A percentile compares a stretch with the other conserved stretches of the same genome.
These are phyloP conservation scores for Agaricales sp. DNA, from an alignment of 1,284 basidiomycete species.

Conservation along the genomic window DNA sequence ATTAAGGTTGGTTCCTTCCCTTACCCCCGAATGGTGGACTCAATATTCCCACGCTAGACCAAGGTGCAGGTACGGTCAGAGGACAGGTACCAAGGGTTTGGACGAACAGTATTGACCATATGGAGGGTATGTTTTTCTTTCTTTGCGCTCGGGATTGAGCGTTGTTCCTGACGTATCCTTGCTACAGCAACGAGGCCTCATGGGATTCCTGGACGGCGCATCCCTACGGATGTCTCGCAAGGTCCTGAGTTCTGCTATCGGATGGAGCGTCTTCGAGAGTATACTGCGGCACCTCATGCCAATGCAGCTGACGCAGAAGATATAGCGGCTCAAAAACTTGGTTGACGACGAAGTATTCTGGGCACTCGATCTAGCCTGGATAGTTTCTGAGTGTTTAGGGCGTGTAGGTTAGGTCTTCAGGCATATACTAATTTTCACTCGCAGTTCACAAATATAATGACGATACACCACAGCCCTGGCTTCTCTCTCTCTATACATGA, in stretches of 20 bases:
- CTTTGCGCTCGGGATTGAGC: conserved; percentile 1
- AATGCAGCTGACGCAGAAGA: conserved; percentile 9
- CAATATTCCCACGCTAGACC: conserved; percentile 38
- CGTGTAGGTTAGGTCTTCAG: no score
- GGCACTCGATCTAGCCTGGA: no score
- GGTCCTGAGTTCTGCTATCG: conserved; percentile 83
- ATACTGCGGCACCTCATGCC: conserved; percentile 52
- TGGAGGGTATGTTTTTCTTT: conserved; percentile 43
- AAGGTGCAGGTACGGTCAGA: conserved; percentile 81
- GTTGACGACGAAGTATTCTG: no score
- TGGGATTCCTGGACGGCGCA: conserved; percentile 81
- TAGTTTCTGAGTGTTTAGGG: no score
- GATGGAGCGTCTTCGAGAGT: conserved; percentile 89
- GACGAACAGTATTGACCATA: conserved; percentile 53
- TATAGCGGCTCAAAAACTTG: no score
- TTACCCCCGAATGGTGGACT: neutral
- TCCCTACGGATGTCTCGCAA: conserved; percentile 80
- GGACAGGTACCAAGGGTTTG: conserved; percentile 60
- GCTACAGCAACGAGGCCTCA: conserved; percentile 59
- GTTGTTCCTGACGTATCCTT: neutral
- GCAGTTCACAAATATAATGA: no score
- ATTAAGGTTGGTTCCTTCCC: conserved; percentile 53
- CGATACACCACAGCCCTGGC: no score
- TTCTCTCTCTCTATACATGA: no score
- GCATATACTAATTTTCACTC: no score